Evolutionary conservation across 495 filamentous ascomycete genomes (phyloP), one percentile per base, ranked within the genome.

Genomic region (Penicillium parvum): DNA sequence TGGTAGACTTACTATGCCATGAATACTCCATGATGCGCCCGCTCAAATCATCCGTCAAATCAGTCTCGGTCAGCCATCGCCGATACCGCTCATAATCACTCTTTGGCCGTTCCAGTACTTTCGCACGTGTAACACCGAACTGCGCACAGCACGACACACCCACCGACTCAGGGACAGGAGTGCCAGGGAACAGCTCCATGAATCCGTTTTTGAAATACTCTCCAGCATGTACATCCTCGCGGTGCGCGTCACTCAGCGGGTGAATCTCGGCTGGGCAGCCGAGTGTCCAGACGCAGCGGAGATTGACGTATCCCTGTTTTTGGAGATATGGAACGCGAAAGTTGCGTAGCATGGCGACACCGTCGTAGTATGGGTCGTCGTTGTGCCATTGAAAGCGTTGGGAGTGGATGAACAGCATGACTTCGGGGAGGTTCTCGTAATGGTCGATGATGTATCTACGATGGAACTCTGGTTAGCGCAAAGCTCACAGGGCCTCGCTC

Each of bases 11-110:
- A 73, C 69, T 72, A 59, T 88, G 84, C 84, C 84, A 88, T 22
- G 79, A 72, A 52, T 83, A 87, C 59, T 88, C 84, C 68, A 86
- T 75, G 18, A 88, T 75, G 7, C 83, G 57, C n/a, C 84, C 84
- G 25, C 74, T 81, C 40, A 78, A 47, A 21, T 68, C 66, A 51
- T 85, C 79, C 5, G 61, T 55, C 32, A 86, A 53, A 3, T 60
- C 47, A 17, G 84, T 86, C 8, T 74, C 52, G 10, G 74, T 20
- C 25, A 87, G 49, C 84, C 84, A 88, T 8, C 75, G 60, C 16
- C 79, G 62, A 51, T 65, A 84, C 3, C 64, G 65, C 36, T 72
- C 49, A 41, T 86, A 88, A 18, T 81, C 76, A 28, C 71, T 72
- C 44, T 63, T 65, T 4, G 77, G 57, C 1, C 52, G 60, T 40